These are phyloP conservation scores for Biscogniauxia marginata DNA, from an alignment of 2,329 filamentous ascomycete genomes.

Conservation along the genomic window DNA sequence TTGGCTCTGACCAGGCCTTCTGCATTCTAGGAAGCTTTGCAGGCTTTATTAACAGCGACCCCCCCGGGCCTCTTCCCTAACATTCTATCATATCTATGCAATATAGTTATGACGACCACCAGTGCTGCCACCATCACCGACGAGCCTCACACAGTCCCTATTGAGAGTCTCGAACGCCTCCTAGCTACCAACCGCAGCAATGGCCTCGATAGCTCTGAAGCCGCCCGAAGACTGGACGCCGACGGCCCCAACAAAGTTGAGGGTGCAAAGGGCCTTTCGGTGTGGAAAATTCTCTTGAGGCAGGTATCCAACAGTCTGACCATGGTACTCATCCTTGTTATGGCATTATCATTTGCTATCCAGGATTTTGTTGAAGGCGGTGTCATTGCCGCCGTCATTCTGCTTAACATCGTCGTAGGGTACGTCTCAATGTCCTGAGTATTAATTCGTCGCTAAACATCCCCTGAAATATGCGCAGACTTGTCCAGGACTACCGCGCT, in stretches of 20 bases:
- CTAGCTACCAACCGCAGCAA: constrained; percentile 47
- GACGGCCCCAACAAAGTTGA: constrained; percentile 72
- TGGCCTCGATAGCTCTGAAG: constrained; percentile 64
- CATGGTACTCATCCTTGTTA: constrained; percentile 71
- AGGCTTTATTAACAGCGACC: not conserved
- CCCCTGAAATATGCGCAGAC: constrained; percentile 36
- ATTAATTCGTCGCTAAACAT: constrained; percentile 10
- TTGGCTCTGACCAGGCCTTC: not conserved
- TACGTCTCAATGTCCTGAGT: constrained; percentile 35
- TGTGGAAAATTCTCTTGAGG: constrained; percentile 74
- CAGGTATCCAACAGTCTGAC: constrained; percentile 77
- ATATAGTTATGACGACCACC: not conserved
- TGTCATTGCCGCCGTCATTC: constrained; percentile 62
- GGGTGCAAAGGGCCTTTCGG: constrained; percentile 67
- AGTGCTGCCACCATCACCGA: not conserved
- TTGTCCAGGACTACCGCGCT: constrained; percentile 60
- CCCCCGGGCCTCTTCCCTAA: not conserved
- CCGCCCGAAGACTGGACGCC: constrained; percentile 61
- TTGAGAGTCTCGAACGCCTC: constrained; percentile 30
- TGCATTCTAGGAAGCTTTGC: not conserved
- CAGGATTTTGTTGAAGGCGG: constrained; percentile 62
- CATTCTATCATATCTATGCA: not conserved
- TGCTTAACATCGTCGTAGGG: constrained; percentile 67
- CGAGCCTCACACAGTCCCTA: constrained; percentile 30
- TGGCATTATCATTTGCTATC: constrained; percentile 67